These are phyloP conservation scores for Lactarius trivialis DNA, from an alignment of 768 basidiomycete genomes.

Conservation along the genomic window DNA sequence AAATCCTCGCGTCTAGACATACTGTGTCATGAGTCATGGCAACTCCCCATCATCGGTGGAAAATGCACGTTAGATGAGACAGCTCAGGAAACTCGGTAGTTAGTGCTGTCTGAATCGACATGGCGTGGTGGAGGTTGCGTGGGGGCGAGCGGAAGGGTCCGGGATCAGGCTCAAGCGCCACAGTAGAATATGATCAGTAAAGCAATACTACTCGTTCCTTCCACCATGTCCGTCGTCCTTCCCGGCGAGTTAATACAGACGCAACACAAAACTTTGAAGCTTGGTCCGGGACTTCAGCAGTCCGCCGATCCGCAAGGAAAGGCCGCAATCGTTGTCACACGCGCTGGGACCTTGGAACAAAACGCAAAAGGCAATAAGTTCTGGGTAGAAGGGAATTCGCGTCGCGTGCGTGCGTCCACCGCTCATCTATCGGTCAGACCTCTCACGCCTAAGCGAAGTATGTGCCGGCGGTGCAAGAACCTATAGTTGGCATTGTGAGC, in stretches of 20 bases:
- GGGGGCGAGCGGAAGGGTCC: no score
- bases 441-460: constrained; percentile 48
- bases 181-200: not conserved
- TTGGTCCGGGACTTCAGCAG: constrained; percentile 78
- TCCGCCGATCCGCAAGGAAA: constrained; percentile 30
- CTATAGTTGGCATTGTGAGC: constrained; percentile 77
- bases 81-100: constrained; percentile 66
- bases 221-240: constrained; percentile 55
- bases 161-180: not conserved
- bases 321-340: constrained; percentile 48
- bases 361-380: constrained; percentile 68
- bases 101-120: constrained; percentile 26
- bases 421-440: not conserved
- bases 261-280: constrained; percentile 72
- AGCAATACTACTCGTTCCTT: constrained; percentile 12
- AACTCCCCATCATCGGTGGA: not conserved
- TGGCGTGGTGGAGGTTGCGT: not conserved
- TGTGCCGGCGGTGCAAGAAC: constrained; percentile 82
- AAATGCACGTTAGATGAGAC: constrained; percentile 55
- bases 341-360: constrained; percentile 63
- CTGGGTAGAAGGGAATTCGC: constrained; percentile 85
- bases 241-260: constrained; percentile 77
- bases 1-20: constrained; percentile 72
- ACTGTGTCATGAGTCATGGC: not conserved
- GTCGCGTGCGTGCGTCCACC: constrained; percentile 56